Base-by-base conservation (phyloP, 2,329 filamentous ascomycete species). In the Penicillium sp. region DNA sequence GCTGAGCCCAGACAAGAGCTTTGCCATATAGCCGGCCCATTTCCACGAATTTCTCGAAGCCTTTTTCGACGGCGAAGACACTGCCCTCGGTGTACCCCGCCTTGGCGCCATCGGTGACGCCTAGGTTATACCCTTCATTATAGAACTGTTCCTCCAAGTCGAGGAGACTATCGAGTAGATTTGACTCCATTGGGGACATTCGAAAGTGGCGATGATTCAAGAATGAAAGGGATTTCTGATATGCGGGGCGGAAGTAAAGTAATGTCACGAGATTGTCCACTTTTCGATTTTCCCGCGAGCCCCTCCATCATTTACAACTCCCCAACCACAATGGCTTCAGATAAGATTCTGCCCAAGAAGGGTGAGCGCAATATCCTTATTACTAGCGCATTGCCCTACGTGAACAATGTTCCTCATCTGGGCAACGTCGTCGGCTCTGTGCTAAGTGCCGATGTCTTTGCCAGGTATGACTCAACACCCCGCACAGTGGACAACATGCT, bases 371-470 rank as follows among this genome's bases (percentile, higher is more conserved):
- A 96, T 69, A 82, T 94, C 59, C 80, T 97, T 52, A 84, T 97
- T 61, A 95, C 91, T 35, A 91, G 86, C 59, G 90, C 90, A n/a
- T 71, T 96, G 39, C 89, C 89, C 34, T 95, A 95, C 61, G 86
- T 88, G 42, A 84, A 84, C 68, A 84, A 84, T 62, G 81, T 86
- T 24, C 86, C 89, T 40, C 90, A 95, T 72, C 74, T 96, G 59
- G 90, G 89, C 52, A 95, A 95, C 70, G 83, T 95, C 56, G 84
- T 94, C 54, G 89, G 89, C 54, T 88, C 84, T 59, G 89, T 95
- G 31, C 78, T 96, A 58, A 89, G 85, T 52, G 90, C 90, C 59
- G 90, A 96, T 65, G 87, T 94, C 54, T 96, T 86, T 66, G 78
- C 86, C 37, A 61, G 64, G 63, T 67, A 60, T 58, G 58, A 59